Evolutionary conservation across 164 flowering plant species (phyloP).

Genomic region (Magnolia changhungtana): DNA sequence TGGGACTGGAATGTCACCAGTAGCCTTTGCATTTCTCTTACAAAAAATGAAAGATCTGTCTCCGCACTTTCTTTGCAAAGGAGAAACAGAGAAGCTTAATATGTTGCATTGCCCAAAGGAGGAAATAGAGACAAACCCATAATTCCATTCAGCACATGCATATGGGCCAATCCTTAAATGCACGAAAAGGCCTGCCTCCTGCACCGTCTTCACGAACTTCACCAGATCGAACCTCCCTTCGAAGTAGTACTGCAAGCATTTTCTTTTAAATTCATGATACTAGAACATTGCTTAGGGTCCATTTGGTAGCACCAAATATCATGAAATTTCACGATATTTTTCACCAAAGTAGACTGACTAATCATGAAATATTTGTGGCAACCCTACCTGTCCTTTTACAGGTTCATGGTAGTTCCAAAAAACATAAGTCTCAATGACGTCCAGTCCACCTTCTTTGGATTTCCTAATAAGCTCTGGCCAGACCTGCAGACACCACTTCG

Average conservation of each 20-base stretch:
- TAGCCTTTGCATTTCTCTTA: background rate
- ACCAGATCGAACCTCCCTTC: conserved; percentile 54
- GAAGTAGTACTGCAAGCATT: conserved; percentile 42
- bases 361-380: too few relatives aligned
- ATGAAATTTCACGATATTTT: too few relatives aligned
- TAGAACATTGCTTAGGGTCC: background rate
- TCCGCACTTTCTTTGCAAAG: background rate
- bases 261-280: background rate
- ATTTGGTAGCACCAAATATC: background rate
- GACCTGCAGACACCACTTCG: conserved; percentile 23
- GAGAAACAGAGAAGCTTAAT: background rate
- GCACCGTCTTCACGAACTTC: conserved; percentile 51
- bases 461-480: conserved; percentile 57
- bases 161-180: conserved; percentile 65
- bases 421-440: conserved; percentile 58
- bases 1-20: background rate
- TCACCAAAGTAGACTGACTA: too few relatives aligned
- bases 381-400: conserved; percentile 42
- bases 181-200: conserved; percentile 50
- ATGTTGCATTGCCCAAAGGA: background rate
- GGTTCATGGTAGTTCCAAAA: conserved; percentile 69
- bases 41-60: background rate
- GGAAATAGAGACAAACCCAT: conserved; percentile 35
- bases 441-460: conserved; percentile 63
- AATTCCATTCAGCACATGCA: conserved; percentile 75